Evolutionary conservation across 495 filamentous ascomycete species (phyloP), one percentile per base, ranked within the genome.

Genomic region (Daldinia concentrica): DNA sequence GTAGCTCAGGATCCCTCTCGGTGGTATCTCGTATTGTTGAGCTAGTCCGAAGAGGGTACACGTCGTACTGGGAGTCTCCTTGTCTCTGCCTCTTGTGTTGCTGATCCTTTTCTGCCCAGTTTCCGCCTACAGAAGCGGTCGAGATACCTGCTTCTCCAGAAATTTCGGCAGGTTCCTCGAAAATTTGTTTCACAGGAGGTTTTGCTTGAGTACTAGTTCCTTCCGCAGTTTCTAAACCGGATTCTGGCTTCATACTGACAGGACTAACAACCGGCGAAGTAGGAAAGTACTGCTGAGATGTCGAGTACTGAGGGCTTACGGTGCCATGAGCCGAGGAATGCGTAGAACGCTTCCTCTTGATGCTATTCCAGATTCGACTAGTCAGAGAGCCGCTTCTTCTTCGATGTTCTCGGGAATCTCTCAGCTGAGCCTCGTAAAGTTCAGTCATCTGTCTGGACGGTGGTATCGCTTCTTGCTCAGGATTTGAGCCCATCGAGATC

Each of bases 401-500:
- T 50, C 68, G 64, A 15, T 62, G 66, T 60, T 72, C 66, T 55
- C 74, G 68, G 9, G 76, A 75, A 61, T 78, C 73, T 71, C 62
- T 70, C 26, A 74, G 56, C 30, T 78, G 76, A 17, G 65, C 59
- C 56, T 74, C 70, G 27, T 78, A 78, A 61, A 78, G 72, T 45
- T 74, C 74, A 37, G 43, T 76, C 74, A 78, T 78, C 37, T 74
- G 70, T 39, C 54, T 73, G 32, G 71, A 72, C 32, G 69, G 74
- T 29, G 76, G 68, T 45, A 69, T 69, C 27, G 64, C 56, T 55
- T 24, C 62, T 58, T 59, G 62, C 41, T 52, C 71, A 58, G 76
- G 73, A 57, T 64, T 71, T 29, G 76, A 78, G 57, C 69, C 76
- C 70, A 78, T 74, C 24, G 76, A 78, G 63, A 78, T 74, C 52